phyloP scores from a whole-genome alignment of 345 rosid species.

The Iberis pinnata region DNA sequence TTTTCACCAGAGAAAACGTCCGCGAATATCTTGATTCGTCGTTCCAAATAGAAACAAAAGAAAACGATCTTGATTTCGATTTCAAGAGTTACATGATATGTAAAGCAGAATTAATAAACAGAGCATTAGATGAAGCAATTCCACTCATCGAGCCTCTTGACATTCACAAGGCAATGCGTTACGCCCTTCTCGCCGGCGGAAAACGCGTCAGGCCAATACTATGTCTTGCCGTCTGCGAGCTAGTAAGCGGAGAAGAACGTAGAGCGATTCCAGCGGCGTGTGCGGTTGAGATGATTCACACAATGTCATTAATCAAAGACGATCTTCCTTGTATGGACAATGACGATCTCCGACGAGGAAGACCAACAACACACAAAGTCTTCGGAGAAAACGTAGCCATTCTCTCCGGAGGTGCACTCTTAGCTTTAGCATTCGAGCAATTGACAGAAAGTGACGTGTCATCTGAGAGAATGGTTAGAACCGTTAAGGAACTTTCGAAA shows the following conservation, averaged over 20 bases:
- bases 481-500: slow-evolving; percentile 58
- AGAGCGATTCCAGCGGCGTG: slow-evolving; percentile 71
- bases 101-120: slow-evolving; percentile 50
- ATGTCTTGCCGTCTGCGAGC: slow-evolving; percentile 72
- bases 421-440: slow-evolving; percentile 63
- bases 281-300: slow-evolving; percentile 81
- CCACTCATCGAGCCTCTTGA: slow-evolving; percentile 50
- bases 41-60: background rate
- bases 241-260: slow-evolving; percentile 55
- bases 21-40: slow-evolving; percentile 24
- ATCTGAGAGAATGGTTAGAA: slow-evolving; percentile 38
- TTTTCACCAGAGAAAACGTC: slow-evolving; percentile 39
- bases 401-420: slow-evolving; percentile 70
- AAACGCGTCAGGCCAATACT: slow-evolving; percentile 77
- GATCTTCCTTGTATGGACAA: slow-evolving; percentile 92
- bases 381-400: slow-evolving; percentile 75
- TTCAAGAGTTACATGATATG: slow-evolving; percentile 55
- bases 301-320: slow-evolving; percentile 88
- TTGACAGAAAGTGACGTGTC: slow-evolving; percentile 47
- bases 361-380: slow-evolving; percentile 80
- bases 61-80: slow-evolving; percentile 31
- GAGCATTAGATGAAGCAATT: slow-evolving; percentile 60
- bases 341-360: slow-evolving; percentile 82
- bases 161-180: slow-evolving; percentile 83
- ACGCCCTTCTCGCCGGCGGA: slow-evolving; percentile 73